phyloP scores from a whole-genome alignment of 108 stramenopile genomes.

The Schizochytrium sp. region DNA sequence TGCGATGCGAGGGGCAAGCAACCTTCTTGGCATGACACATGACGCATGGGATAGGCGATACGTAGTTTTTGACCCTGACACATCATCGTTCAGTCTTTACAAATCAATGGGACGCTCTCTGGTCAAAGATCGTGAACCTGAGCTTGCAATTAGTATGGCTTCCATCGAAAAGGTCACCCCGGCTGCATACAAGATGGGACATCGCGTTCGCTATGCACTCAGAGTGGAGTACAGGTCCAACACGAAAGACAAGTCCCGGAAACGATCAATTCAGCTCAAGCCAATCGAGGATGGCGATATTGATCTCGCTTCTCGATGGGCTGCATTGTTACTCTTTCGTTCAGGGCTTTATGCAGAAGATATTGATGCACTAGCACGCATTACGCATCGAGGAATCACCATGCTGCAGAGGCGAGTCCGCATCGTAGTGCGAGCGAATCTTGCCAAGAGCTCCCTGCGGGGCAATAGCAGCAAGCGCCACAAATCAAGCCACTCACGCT shows the following conservation, averaged over 20 bases:
- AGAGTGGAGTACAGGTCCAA: neutral
- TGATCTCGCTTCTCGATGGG: conserved; percentile 49
- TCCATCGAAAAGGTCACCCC: neutral
- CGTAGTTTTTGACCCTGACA: conserved; percentile 8
- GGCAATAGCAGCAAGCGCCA: neutral
- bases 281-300: conserved; percentile 18
- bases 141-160: neutral
- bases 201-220: neutral
- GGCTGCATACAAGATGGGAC: neutral
- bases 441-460: neutral
- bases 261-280: conserved; percentile 33
- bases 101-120: conserved; percentile 49
- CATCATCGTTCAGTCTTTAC: conserved; percentile 23
- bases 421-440: neutral
- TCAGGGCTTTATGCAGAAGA: neutral
- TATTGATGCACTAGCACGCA: neutral
- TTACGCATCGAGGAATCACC: neutral
- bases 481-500: neutral
- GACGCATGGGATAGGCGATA: conserved; percentile 48
- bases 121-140: neutral
- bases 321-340: conserved; percentile 26
- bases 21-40: conserved; percentile 8
- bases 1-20: conserved; percentile 24
- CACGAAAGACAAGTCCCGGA: too few species aligned
- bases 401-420: neutral